A percentile compares a stretch with the other conserved stretches of the same genome.
Evolutionary conservation across 2,329 filamentous ascomycete species (phyloP).

Genomic region (Paracoccidioides brasiliensis): DNA sequence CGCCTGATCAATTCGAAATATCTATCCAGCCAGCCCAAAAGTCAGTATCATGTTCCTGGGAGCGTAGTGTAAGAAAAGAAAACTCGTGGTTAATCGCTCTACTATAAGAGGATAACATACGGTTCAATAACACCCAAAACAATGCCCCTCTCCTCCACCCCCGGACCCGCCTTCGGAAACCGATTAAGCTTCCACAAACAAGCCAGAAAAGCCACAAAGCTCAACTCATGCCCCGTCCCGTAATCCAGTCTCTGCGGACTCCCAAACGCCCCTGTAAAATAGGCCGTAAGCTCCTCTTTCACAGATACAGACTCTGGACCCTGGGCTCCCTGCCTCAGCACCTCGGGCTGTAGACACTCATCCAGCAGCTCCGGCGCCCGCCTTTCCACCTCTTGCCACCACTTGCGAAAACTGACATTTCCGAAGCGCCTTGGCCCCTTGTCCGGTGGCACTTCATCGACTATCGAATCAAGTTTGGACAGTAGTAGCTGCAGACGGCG

Average conservation of each 20-base stretch:
- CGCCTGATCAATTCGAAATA: constrained; percentile 70
- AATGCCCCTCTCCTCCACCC: constrained; percentile 59
- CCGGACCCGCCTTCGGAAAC: constrained; percentile 48
- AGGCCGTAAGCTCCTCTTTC: constrained; percentile 57
- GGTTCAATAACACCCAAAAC: constrained; percentile 73
- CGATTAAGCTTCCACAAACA: constrained; percentile 81
- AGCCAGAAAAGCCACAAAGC: constrained; percentile 82
- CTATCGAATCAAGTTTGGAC: constrained; percentile 48
- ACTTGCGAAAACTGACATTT: constrained; percentile 78
- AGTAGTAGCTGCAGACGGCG: constrained; percentile 54
- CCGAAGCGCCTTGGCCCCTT: constrained; percentile 80
- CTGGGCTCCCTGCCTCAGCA: constrained; percentile 26
- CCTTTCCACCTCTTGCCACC: constrained; percentile 58
- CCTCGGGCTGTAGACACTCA: constrained; percentile 40
- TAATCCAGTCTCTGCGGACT: constrained; percentile 85
- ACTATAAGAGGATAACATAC: constrained; percentile 37
- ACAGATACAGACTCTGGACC: constrained; percentile 32
- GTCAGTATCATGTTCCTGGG: neutral
- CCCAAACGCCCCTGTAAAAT: constrained; percentile 76
- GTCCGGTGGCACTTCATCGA: constrained; percentile 71
- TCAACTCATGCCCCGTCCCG: constrained; percentile 89
- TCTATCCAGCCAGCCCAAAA: constrained; percentile 28
- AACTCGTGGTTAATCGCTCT: neutral
- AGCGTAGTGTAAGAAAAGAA: neutral
- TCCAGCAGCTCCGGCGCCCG: constrained; percentile 44